A percentile compares a stretch with the other conserved stretches of the same genome.
Evolutionary conservation across 495 filamentous ascomycete species (phyloP).

Genomic region (Echria macrotheca): DNA sequence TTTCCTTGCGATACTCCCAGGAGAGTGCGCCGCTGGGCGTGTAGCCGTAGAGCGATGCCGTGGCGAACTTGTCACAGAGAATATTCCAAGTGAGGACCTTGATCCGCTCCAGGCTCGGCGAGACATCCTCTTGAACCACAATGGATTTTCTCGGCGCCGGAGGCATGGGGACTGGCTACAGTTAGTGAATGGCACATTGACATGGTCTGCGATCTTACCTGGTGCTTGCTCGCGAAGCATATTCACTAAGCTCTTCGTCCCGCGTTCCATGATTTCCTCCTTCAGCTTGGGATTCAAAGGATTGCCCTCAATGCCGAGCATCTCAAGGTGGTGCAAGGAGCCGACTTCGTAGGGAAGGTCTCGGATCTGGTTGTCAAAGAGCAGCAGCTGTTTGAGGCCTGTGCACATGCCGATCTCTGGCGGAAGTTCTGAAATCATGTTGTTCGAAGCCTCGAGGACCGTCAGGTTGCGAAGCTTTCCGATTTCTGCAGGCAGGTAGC

Average conservation of each 20-base stretch:
- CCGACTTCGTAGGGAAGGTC: conserved; percentile 82
- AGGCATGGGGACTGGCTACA: conserved; percentile 55
- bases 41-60: conserved; percentile 78
- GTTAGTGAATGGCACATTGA: conserved; percentile 1
- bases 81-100: conserved; percentile 90
- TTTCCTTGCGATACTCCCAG: conserved; percentile 79
- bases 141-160: conserved; percentile 48
- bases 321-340: conserved; percentile 76
- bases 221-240: conserved; percentile 75
- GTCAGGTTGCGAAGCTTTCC: conserved; percentile 72
- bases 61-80: conserved; percentile 87
- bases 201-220: conserved; percentile 51
- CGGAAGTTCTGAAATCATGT: conserved; percentile 75
- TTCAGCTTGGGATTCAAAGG: conserved; percentile 68
- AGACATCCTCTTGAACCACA: conserved; percentile 46
- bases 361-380: conserved; percentile 85
- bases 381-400: conserved; percentile 67
- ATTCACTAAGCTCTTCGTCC: conserved; percentile 77
- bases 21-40: conserved; percentile 68
- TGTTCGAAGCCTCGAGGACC: conserved; percentile 81
- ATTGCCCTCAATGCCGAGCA: conserved; percentile 89
- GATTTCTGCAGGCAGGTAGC: conserved; percentile 66
- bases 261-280: conserved; percentile 73
- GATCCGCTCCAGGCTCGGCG: conserved; percentile 49
- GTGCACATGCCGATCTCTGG: conserved; percentile 95